Base-by-base conservation (phyloP, 1,139 yeast species). In the Candida mesenterica region DNA sequence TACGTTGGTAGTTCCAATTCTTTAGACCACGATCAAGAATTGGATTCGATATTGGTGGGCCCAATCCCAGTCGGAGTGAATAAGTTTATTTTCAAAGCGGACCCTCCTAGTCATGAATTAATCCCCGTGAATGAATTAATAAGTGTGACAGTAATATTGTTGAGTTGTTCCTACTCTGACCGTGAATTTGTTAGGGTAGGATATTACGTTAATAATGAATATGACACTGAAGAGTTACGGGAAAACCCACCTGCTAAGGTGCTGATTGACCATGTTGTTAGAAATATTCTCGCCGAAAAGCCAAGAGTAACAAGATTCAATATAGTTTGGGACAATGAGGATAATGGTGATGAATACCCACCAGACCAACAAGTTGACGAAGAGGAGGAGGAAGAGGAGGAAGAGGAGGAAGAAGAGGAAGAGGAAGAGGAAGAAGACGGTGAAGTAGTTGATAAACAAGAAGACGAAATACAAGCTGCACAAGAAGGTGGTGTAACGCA, bases 11-110 rank as follows among this genome's bases (percentile, higher is more conserved):
- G 96, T 6, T 89, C 96, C 1, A 75, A 94, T 36, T 88, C 96
- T 24, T 59, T 88, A 40, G 97, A 92, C 49, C 97, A 92, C 51
- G 99, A 92, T 60, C 98, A 94, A 62, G 97, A 90, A 56, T 68
- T 92, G 38, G 99, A 92, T 55, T 88, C 97, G 2, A 81, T 94
- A 31, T 68, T 94, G 17, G 99, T 92, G 4, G 98, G 99, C 0
- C 99, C 98, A 0, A 96, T 92, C 3, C 99, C 98, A 0, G 95
- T 92, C 4, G 99, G 99, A 1, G 81, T 92, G 35, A 92, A 92
- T 57, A 90, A 92, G 61, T 94, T 92, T 51, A 72, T 90, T 13
- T 86, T 92, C 57, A 80, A 87, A 23, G 97, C 98, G 0, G 97
- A 92, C 52, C 96, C 99, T 0, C 98, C 98, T 1, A 81, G 92